A percentile compares a stretch with the other conserved stretches of the same genome.
Evolutionary conservation across 495 filamentous ascomycete species (phyloP).

Genomic region (Xylona heveae): DNA sequence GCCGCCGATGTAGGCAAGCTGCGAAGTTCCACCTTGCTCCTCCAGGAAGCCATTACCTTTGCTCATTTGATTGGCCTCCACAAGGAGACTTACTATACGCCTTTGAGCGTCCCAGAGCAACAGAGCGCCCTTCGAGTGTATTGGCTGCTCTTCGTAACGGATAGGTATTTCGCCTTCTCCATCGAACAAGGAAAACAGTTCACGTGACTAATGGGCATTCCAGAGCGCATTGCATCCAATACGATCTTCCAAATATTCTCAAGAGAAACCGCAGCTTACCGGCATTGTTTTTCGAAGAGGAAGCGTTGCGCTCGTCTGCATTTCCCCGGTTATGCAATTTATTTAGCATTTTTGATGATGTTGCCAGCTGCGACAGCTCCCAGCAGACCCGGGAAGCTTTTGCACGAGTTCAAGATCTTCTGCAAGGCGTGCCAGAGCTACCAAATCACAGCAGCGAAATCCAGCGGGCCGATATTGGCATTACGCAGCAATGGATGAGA

Average conservation of each 20-base stretch:
- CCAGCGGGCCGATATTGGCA: neutral
- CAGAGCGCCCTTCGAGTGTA: neutral
- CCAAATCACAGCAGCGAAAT: no score
- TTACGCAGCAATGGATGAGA: conserved; percentile 1
- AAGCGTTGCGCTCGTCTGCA: neutral
- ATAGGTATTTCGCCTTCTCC: neutral
- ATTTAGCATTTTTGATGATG: neutral
- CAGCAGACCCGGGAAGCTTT: no score
- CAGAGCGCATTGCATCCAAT: neutral
- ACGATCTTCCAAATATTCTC: neutral
- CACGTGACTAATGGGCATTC: neutral
- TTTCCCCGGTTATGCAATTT: neutral
- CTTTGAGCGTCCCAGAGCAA: neutral
- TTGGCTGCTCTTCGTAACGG: neutral
- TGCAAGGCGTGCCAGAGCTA: no score
- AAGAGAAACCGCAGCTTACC: neutral
- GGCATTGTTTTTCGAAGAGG: neutral
- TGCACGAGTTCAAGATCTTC: no score
- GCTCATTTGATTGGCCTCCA: neutral
- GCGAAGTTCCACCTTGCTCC: neutral
- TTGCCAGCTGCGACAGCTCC: no score
- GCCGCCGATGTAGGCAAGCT: neutral
- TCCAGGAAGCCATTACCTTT: conserved; percentile 1
- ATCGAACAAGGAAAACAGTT: neutral
- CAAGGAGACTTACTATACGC: neutral